Evolutionary conservation across 345 rosid species (phyloP), one percentile per base, ranked within the genome.

Genomic region (Pelargonium nanum): DNA sequence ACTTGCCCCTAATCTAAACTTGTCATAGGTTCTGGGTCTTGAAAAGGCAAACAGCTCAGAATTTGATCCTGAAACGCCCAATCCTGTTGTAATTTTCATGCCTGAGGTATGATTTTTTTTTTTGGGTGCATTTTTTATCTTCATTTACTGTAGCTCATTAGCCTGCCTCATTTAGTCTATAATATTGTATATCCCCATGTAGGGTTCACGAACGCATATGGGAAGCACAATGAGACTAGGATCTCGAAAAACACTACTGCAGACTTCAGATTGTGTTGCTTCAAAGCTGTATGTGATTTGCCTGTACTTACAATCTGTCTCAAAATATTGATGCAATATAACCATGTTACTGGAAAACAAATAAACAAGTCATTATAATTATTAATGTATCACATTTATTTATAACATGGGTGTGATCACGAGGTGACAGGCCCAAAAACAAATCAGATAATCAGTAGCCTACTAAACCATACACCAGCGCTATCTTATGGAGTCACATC

Each of bases 211-310:
- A 80, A 92, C 97, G 0, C 97, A 92, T 69, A 87, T 87, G 98
- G 98, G 98, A 75, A 91, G 96, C 68, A 92, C 98, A 60, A 89
- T 92, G 99, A 84, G 98, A 68, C 74, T 89, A 57, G 98, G 98
- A 72, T 85, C 94, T 52, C 91, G 98, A 65, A 84, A 76, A 72
- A 92, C 98, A 19, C 75, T 79, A 44, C 78, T 92, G 64, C 78
- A 82, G 75, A 80, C 72, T 50, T 75, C 66, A 64, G 85, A 89
- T 76, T 85, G 94, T 70, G 66, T 85, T 63, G 76, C 97, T 71
- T 89, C 97, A 26, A 89, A 87, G 67, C 60, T 92, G 98, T 92
- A 83, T 56, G 88, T 53, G 21, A 59, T 70, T 28, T 48, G 52
- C 62, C 61, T 64, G 22, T 26, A 32, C 25, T 48, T 55, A 24